Evolutionary conservation across 2,329 filamentous ascomycete genomes (phyloP), one percentile per base, ranked within the genome.

Genomic region (Pyricularia sp.): DNA sequence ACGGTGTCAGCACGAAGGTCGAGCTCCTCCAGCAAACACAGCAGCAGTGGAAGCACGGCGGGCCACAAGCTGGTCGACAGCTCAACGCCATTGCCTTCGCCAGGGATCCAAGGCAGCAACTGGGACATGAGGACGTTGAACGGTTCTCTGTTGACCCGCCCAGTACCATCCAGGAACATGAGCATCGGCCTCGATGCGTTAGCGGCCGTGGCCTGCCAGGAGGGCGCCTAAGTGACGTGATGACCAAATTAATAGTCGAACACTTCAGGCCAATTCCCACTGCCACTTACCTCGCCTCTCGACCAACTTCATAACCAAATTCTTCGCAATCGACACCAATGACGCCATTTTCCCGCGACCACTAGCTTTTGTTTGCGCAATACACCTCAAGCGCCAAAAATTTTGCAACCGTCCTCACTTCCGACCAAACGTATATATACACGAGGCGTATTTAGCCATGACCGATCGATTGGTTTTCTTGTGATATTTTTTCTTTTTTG

Each of bases 161-260:
- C 84, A 4, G 76, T 74, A 14, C 73, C 78, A 7, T 74, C 75
- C 2, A 78, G 81, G 70, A 81, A 81, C n/a, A 79, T 79, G n/a
- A 83, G 79, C 71, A 85, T 82, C 70, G 85, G 84, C 25, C 80
- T 87, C 5, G 85, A 87, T 71, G 81, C 84, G 9, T 77, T 87
- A 25, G 85, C 84, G 65, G 85, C 84, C 26, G 80, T 85, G 17
- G 84, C 83, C 28, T 85, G 82, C 71, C 83, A 85, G 73, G 82
- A 85, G 72, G 80, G 80, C 64, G 73, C 42, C 33, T 66, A 66
- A 30, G 30, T 9, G 5, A 50, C 14, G 5, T 50, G 42, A 50
- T 10, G 10, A 42, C 3, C 12, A 20, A 42, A 42, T 17, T 14
- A 42, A 7, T 17, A 17, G 12, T 17, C 36, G 9, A 50, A 50